Evolutionary conservation across 345 rosid species (phyloP).

Genomic region (Pelargonium nanum): DNA sequence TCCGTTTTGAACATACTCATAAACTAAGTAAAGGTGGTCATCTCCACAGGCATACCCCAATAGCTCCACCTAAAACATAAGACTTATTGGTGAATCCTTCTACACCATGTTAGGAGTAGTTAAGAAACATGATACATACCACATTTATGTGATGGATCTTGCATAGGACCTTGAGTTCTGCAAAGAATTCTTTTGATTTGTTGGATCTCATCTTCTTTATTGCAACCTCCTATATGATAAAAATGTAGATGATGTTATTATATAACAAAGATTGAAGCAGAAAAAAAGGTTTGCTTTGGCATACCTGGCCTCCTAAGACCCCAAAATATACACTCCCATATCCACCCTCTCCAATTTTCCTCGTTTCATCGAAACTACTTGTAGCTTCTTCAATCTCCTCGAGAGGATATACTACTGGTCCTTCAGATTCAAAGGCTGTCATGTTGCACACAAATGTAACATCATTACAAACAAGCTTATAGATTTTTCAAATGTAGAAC

Average conservation of each 20-base stretch:
- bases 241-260: not conserved
- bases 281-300: too few relatives aligned
- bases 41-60: constrained; percentile 55
- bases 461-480: constrained; percentile 15
- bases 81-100: not conserved
- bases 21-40: constrained; percentile 56
- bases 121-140: constrained; percentile 21
- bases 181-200: constrained; percentile 59
- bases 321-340: constrained; percentile 47
- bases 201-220: constrained; percentile 62
- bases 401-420: constrained; percentile 29
- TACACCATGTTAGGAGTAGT: too few relatives aligned
- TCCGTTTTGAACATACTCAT: constrained; percentile 44
- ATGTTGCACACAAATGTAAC: too few relatives aligned
- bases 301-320: constrained; percentile 29
- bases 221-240: constrained; percentile 43
- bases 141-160: constrained; percentile 62
- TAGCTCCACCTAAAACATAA: constrained; percentile 40
- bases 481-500: too few relatives aligned
- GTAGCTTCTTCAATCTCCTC: constrained; percentile 56
- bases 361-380: constrained; percentile 30
- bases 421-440: constrained; percentile 41
- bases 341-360: constrained; percentile 54
- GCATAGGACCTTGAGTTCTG: constrained; percentile 58
- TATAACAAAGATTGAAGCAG: not conserved